These are phyloP conservation scores for Thalassiosira pacifica DNA, from an alignment of 352 stramenopile species.

Conservation along the genomic window DNA sequence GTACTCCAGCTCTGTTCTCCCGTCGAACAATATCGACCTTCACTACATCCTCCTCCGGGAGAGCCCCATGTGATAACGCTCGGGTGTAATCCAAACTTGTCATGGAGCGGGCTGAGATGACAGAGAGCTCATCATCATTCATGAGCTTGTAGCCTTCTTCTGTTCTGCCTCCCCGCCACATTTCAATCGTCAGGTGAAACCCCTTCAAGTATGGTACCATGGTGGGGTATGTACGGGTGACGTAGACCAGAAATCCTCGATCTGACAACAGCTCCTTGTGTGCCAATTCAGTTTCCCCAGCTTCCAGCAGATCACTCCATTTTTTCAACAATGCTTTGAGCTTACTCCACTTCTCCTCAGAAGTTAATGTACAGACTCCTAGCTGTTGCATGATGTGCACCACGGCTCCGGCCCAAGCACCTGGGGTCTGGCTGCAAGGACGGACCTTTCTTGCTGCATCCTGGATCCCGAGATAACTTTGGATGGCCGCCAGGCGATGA, in stretches of 20 bases:
- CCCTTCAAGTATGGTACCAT: conserved; percentile 62
- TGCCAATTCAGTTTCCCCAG: not conserved
- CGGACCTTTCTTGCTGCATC: conserved; percentile 63
- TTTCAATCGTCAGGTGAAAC: conserved; percentile 40
- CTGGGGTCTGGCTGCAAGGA: conserved; percentile 34
- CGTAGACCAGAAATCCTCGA: conserved; percentile 57
- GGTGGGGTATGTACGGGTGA: conserved; percentile 30
- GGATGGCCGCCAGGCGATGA: conserved; percentile 13
- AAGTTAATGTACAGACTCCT: conserved; percentile 46
- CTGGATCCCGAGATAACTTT: conserved; percentile 49
- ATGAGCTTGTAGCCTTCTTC: conserved; percentile 69
- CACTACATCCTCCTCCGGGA: too few relatives aligned
- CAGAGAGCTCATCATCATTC: too few relatives aligned
- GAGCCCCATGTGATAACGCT: too few relatives aligned
- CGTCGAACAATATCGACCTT: too few relatives aligned
- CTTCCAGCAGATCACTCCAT: conserved; percentile 14
- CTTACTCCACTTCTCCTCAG: conserved; percentile 69
- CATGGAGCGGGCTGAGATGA: too few relatives aligned
- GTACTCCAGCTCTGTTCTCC: too few relatives aligned
- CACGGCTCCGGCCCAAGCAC: conserved; percentile 60
- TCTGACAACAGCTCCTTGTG: conserved; percentile 11
- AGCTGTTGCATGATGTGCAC: conserved; percentile 34
- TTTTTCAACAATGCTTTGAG: conserved; percentile 20
- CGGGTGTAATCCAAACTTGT: too few relatives aligned
- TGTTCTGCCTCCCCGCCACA: conserved; percentile 36